Base-by-base conservation (phyloP, 805 yeast species). In the Candida verbasci region DNA sequence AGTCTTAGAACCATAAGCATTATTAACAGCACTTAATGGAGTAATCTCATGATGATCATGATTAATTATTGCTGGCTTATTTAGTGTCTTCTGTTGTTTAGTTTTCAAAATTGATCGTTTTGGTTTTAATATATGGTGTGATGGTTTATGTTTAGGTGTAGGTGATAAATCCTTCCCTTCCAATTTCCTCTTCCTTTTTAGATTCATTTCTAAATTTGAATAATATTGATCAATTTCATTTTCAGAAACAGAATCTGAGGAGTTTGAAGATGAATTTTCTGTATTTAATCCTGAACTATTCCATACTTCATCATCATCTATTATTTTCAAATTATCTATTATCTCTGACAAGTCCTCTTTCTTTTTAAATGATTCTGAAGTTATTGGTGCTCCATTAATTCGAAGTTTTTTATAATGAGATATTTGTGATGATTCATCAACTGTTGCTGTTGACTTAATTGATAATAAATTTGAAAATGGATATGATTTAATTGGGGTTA, bases 381-480 rank as follows among this genome's bases (percentile, higher is more conserved):
- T 56, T 24, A 59, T 55, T 14, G 67, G 65, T 4, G 56, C 48
- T 1, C 68, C 69, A 37, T 56, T 62, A 34, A 68, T 68, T 17
- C 73, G 54, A 17, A 68, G 53, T 38, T 68, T 68, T 40, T 68
- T 68, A 47, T 58, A 67, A 42, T 61, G 70, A 9, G 69, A 58
- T 6, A 56, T 49, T 40, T 57, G 63, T 17, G 58, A 46, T 2
- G 65, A 53, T 49, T 49, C 65, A 33, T 52, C 51, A 10, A 60
- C 67, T 9, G 69, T 68, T 17, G 73, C 60, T 1, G 57, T 42
- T 9, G 70, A 62, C 39, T 66, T 66, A 9, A 49, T 43, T 12
- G 47, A 42, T 21, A 51, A 17, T 26, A 43, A 37, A 17, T 34
- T 42, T 3, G 47, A 38, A 26, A 52, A 52, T 4, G 55, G 54